Evolutionary conservation across 495 filamentous ascomycete genomes (phyloP), one percentile per base, ranked within the genome.

Genomic region (Penicillium cosmopolitanum): DNA sequence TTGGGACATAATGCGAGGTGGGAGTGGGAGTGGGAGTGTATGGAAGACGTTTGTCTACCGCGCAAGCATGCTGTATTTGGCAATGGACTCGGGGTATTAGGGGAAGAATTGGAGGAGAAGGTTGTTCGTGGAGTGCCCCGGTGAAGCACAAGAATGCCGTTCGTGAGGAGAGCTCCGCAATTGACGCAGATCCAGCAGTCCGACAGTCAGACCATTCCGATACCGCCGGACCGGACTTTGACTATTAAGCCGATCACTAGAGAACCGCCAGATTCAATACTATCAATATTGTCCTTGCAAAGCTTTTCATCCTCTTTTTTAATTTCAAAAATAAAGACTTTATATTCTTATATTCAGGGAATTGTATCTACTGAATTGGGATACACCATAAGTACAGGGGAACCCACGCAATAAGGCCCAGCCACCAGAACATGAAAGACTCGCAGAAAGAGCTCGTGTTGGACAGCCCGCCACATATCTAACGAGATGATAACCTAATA

Each of bases 1-100:
- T 56, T 75, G 57, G 46, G 68, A 44, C 76, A 79, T 79, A 31
- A 53, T 53, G 18, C 31, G 34, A 21, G 18, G 36, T 13, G 18
- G 21, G 53, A 34, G 10, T 40, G 15, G 9, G 46, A 52, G 23
- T 19, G 33, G 21, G 21, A 36, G 7, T 51, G 46, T 46, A 9
- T 1, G 21, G n/a, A 19, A 5, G 11, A 5, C 11, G 4, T 4
- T 16, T n/a, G 50, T 61, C 54, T 67, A 65, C 34, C 28, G 43
- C 43, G 40, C 21, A 21, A 50, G 23, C 64, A 69, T 67, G 46
- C 36, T 58, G 55, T 36, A 6, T 40, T 12, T 40, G 8, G 19
- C 50, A 56, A 55, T 53, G 43, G 43, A 28, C 19, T 23, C 23
- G 23, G 23, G 5, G 25, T 9, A 28, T 10, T 3, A 44, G 42